phyloP scores from a whole-genome alignment of 495 filamentous ascomycete species.

The Talaromyces stipitatus region DNA sequence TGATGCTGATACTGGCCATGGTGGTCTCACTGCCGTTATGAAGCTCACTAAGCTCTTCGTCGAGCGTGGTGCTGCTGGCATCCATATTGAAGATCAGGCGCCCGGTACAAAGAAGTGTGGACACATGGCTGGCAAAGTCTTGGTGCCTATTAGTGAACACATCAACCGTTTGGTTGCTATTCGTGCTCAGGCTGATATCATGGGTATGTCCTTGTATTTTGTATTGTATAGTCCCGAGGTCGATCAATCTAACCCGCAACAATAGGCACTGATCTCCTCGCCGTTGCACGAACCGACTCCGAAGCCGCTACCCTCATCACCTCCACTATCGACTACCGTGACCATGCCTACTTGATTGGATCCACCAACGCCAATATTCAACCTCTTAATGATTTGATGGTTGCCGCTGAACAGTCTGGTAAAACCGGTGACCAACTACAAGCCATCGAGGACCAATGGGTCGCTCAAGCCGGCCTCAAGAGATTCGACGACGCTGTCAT shows the following conservation, averaged over 20 bases:
- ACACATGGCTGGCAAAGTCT: conserved; percentile 98
- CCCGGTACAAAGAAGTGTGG: conserved; percentile 99
- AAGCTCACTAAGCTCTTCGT: conserved; percentile 98
- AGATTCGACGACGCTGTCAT: conserved; percentile 85
- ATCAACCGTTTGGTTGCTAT: conserved; percentile 97
- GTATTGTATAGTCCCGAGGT: no score
- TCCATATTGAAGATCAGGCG: conserved; percentile 98
- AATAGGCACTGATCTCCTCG: conserved; percentile 69
- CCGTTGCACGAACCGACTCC: conserved; percentile 90
- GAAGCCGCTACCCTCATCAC: conserved; percentile 97
- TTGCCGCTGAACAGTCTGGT: conserved; percentile 72
- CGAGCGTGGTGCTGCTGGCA: conserved; percentile 93
- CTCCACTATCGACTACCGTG: conserved; percentile 87
- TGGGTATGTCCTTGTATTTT: conserved; percentile 55
- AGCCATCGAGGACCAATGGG: conserved; percentile 89
- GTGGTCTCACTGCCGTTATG: conserved; percentile 95
- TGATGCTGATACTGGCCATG: conserved; percentile 96
- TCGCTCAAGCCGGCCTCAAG: conserved; percentile 73
- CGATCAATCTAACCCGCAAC: background rate
- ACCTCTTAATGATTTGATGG: conserved; percentile 86
- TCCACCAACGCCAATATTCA: conserved; percentile 77
- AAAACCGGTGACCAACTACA: conserved; percentile 78
- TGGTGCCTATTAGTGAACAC: conserved; percentile 95
- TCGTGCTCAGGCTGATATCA: conserved; percentile 95
- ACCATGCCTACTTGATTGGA: conserved; percentile 90